Conservation (phyloP, 305 asterid genomes). For the Fraxinus baroniana region DNA sequence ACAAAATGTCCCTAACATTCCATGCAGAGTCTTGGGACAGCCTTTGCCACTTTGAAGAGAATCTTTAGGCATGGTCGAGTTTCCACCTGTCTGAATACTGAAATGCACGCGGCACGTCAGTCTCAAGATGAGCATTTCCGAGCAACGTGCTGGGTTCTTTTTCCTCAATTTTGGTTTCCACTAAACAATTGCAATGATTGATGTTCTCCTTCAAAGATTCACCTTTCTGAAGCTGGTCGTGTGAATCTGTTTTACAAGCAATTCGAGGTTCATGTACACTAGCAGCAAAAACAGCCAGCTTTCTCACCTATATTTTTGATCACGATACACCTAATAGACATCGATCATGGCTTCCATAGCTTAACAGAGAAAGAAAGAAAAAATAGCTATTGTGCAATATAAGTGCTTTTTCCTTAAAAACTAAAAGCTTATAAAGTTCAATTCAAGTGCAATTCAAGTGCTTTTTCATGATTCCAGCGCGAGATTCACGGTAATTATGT, state of each 20-base stretch:
- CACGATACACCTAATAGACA: not conserved
- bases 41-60: slow-evolving; percentile 17
- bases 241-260: slow-evolving; percentile 17
- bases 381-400: not conserved
- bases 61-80: slow-evolving; percentile 8
- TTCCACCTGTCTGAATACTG: not conserved
- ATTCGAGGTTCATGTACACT: slow-evolving; percentile 20
- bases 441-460: not conserved
- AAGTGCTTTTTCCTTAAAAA: not conserved
- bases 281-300: slow-evolving; percentile 60
- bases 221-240: slow-evolving; percentile 10
- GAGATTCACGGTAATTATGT: not conserved
- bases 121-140: slow-evolving; percentile 15
- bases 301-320: slow-evolving; percentile 51
- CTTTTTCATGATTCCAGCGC: not conserved
- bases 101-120: not conserved
- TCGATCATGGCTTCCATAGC: not conserved
- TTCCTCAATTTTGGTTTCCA: slow-evolving; percentile 15
- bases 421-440: not conserved
- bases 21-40: slow-evolving; percentile 27
- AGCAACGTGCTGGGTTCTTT: not conserved
- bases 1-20: slow-evolving; percentile 81
- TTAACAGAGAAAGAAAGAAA: not conserved
- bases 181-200: slow-evolving; percentile 2
- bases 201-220: slow-evolving; percentile 17